A percentile compares a stretch with the other conserved stretches of the same genome.
Conservation (phyloP, 805 yeast genomes). For the Saccharomycopsis javanensis region DNA sequence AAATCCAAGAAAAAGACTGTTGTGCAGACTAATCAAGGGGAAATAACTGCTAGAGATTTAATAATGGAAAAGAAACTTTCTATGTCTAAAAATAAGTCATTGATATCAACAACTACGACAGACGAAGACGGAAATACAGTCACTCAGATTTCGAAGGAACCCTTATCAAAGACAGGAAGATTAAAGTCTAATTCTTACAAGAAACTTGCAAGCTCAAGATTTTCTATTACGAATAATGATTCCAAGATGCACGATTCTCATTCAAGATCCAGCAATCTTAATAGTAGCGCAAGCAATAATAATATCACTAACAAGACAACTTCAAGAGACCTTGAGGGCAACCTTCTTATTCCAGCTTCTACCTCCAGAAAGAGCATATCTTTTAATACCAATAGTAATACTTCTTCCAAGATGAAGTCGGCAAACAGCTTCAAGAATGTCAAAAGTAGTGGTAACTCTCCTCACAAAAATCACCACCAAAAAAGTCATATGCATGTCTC, state of each 20-base stretch:
- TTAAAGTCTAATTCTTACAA: slow-evolving; percentile 14
- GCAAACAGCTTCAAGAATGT: slow-evolving; percentile 13
- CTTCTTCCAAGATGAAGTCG: slow-evolving; percentile 16
- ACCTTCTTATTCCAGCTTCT: slow-evolving; percentile 26
- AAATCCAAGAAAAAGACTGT: slow-evolving; percentile 24
- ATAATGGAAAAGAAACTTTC: slow-evolving; percentile 13
- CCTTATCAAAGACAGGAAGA: slow-evolving; percentile 9
- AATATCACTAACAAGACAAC: slow-evolving; percentile 18
- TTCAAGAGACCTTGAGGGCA: slow-evolving; percentile 23
- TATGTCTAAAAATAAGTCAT: slow-evolving; percentile 34
- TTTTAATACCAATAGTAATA: slow-evolving; percentile 20
- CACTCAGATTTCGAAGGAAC: slow-evolving; percentile 14
- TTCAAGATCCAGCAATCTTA: slow-evolving; percentile 5
- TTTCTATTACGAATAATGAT: background rate
- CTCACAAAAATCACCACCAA: slow-evolving; percentile 7
- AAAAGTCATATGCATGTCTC: slow-evolving; percentile 1
- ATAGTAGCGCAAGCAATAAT: slow-evolving; percentile 2
- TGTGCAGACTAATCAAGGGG: slow-evolving; percentile 10
- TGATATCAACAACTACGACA: slow-evolving; percentile 32
- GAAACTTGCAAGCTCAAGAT: slow-evolving; percentile 12
- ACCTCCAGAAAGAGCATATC: slow-evolving; percentile 27
- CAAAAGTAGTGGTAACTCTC: slow-evolving; percentile 22
- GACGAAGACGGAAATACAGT: slow-evolving; percentile 23
- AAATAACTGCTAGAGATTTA: slow-evolving; percentile 15
- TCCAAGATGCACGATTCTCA: slow-evolving; percentile 2